Conservation (phyloP, 306 rosid genomes). For the Castanea sativa region DNA sequence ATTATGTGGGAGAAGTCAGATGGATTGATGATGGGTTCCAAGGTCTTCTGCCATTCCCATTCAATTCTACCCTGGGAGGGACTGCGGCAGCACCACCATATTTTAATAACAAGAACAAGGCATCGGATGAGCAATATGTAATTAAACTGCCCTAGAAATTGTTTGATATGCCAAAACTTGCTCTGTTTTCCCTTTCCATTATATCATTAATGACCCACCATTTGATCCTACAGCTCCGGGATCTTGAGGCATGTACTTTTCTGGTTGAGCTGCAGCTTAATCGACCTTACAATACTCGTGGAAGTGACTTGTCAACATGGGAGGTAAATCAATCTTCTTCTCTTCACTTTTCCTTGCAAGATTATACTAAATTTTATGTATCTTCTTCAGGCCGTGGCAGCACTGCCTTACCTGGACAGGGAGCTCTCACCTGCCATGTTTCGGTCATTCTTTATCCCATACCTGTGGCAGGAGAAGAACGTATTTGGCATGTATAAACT, state of each 20-base stretch:
- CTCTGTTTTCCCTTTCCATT: neutral
- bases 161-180: neutral
- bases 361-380: neutral
- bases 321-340: conserved; percentile 53
- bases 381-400: conserved; percentile 63
- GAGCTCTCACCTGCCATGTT: conserved; percentile 82
- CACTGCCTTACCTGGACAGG: conserved; percentile 81
- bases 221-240: conserved; percentile 53
- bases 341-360: neutral
- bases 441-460: conserved; percentile 90
- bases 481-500: conserved; percentile 91
- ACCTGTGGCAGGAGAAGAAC: conserved; percentile 85
- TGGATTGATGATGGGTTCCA: conserved; percentile 96
- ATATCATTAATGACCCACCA: neutral
- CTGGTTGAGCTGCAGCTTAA: conserved; percentile 89
- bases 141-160: neutral
- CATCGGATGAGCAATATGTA: conserved; percentile 80
- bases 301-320: conserved; percentile 80
- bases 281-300: conserved; percentile 79
- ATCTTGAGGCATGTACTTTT: conserved; percentile 72
- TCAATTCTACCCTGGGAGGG: conserved; percentile 89
- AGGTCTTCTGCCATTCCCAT: conserved; percentile 92
- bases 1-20: conserved; percentile 68
- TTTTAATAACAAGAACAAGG: conserved; percentile 80
- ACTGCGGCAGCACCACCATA: conserved; percentile 87